Percentiles rank a stretch among this genome's conserved stretches.
phyloP scores from a whole-genome alignment of 2,329 filamentous ascomycete species.

The Fusarium scirpi region DNA sequence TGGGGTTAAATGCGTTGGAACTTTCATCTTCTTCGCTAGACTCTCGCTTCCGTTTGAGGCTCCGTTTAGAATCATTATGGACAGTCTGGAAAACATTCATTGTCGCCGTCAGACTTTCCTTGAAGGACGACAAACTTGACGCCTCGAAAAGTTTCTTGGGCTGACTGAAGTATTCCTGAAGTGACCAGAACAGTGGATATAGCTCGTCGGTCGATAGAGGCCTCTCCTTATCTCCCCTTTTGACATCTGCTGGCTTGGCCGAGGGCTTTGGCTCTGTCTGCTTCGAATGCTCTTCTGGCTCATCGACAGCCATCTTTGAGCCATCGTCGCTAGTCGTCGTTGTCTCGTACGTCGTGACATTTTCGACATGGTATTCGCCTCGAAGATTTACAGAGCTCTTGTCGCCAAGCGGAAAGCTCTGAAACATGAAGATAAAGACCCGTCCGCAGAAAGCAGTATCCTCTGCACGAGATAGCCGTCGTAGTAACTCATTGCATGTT shows the following conservation, averaged over 20 bases:
- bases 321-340: constrained; percentile 50
- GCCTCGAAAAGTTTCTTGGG: constrained; percentile 84
- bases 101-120: constrained; percentile 76
- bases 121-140: constrained; percentile 82
- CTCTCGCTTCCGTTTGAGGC: constrained; percentile 77
- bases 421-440: constrained; percentile 98
- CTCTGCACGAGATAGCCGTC: constrained; percentile 91
- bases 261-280: constrained; percentile 48
- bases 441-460: constrained; percentile 97
- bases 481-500: constrained; percentile 94
- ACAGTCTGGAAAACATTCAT: constrained; percentile 67
- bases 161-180: constrained; percentile 92
- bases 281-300: constrained; percentile 55
- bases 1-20: constrained; percentile 81
- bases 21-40: constrained; percentile 64
- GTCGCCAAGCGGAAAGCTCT: constrained; percentile 95
- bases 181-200: constrained; percentile 93
- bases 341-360: constrained; percentile 83
- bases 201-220: constrained; percentile 75
- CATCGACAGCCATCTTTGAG: constrained; percentile 74
- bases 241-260: constrained; percentile 58
- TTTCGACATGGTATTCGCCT: constrained; percentile 96
- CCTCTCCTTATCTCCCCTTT: constrained; percentile 60
- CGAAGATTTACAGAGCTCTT: constrained; percentile 97
- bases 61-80: constrained; percentile 73